These are phyloP conservation scores for Hymenochaete sp. DNA, from an alignment of 1,284 basidiomycete species.

Conservation along the genomic window DNA sequence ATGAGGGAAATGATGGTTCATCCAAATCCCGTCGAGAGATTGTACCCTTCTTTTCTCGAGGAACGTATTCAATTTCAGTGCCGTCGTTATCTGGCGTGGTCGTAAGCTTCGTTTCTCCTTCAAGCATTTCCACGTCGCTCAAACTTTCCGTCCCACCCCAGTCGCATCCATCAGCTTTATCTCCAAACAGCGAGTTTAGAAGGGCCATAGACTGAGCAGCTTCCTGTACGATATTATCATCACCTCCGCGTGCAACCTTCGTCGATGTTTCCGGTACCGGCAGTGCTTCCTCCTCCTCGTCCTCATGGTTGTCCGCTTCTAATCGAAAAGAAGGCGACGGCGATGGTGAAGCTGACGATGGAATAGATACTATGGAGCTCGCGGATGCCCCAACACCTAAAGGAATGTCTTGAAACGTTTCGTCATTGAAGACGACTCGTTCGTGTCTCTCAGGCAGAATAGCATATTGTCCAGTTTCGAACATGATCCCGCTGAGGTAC, in stretches of 20 bases:
- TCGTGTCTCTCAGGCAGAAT: slow-evolving; percentile 12
- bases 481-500: slow-evolving; percentile 55
- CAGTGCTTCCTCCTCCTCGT: slow-evolving; percentile 15
- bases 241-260: too few relatives aligned
- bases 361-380: background rate
- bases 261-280: background rate
- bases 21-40: too few relatives aligned
- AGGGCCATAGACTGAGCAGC: slow-evolving; percentile 39
- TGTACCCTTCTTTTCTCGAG: too few relatives aligned
- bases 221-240: slow-evolving; percentile 41
- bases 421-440: background rate
- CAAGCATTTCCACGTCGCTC: slow-evolving; percentile 33
- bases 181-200: slow-evolving; percentile 44
- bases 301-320: too few relatives aligned
- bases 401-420: background rate
- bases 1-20: background rate
- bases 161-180: slow-evolving; percentile 29
- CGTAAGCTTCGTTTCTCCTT: background rate
- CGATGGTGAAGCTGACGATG: background rate
- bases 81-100: background rate
- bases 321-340: background rate
- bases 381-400: background rate
- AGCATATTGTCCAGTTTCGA: slow-evolving; percentile 34
- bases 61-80: slow-evolving; percentile 14
- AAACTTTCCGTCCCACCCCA: slow-evolving; percentile 51